Percentiles rank a stretch among this genome's conserved stretches.
phyloP scores from a whole-genome alignment of 306 rosid species.

The Begonia loranthoides region DNA sequence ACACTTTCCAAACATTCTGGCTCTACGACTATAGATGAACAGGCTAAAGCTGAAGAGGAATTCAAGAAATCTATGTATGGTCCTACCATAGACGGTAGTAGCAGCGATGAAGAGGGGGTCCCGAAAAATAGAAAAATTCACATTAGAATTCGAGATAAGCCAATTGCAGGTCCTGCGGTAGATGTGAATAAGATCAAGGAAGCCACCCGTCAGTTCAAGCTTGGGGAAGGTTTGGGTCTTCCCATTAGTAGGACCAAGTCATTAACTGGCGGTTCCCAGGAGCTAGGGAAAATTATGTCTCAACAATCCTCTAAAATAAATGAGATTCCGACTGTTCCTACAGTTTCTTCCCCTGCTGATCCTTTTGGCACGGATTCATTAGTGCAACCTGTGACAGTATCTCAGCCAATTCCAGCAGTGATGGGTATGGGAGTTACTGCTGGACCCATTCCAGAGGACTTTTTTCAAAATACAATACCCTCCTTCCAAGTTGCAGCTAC shows the following conservation, averaged over 20 bases:
- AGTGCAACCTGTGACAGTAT: constrained; percentile 32
- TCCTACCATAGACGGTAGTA: constrained; percentile 70
- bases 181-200: constrained; percentile 90
- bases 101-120: constrained; percentile 89
- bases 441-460: constrained; percentile 96
- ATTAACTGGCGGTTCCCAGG: constrained; percentile 50
- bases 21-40: constrained; percentile 54
- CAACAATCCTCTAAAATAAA: constrained; percentile 28
- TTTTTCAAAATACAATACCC: constrained; percentile 84
- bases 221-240: constrained; percentile 52
- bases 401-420: constrained; percentile 34
- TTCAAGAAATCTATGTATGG: constrained; percentile 91
- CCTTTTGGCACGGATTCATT: constrained; percentile 48
- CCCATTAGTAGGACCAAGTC: constrained; percentile 64
- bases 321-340: constrained; percentile 36
- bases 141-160: constrained; percentile 84
- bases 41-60: constrained; percentile 96
- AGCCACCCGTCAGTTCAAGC: constrained; percentile 84
- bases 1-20: constrained; percentile 39
- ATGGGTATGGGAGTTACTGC: constrained; percentile 32
- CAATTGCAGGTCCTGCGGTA: constrained; percentile 54
- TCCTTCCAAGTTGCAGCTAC: constrained; percentile 81
- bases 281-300: constrained; percentile 52
- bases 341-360: constrained; percentile 38
- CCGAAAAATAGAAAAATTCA: constrained; percentile 66